Base-by-base conservation (phyloP, 345 rosid genomes). In the Eucalyptus erythrocorys region DNA sequence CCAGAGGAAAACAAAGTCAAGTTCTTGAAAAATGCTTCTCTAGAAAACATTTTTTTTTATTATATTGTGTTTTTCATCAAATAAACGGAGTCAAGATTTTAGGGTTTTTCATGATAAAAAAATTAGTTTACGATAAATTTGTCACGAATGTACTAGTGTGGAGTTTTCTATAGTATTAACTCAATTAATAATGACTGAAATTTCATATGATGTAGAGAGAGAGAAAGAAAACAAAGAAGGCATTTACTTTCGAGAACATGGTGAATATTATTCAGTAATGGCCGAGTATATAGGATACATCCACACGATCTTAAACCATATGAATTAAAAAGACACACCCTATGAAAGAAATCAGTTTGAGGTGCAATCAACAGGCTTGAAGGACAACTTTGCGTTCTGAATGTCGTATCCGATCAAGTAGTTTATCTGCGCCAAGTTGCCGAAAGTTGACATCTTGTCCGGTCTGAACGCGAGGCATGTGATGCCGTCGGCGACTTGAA, bases 391-490 rank as follows among this genome's bases (percentile, higher is more conserved):
- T 42, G 55, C 87, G 24, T 88, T 55, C 61, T 64, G 88, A 59
- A 91, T 91, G 82, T 95, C 97, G 86, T 91, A 94, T 30, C 94
- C 93, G 13, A 94, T 87, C 85, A 92, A 45, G 26, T 87, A 93
- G 51, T 94, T 81, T 91, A 86, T 89, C 90, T 94, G 97, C 21
- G 94, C 89, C 89, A 94, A 53, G 89, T 93, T 94, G 17, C 96
- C 97, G 34, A 88, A 87, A 16, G 91, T 90, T 34, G 92, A 86
- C 27, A 90, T 19, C 10, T 87, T 76, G 71, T 85, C 37, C 30
- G 94, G 91, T 5, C 79, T 42, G 88, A 94, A 88, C 6, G 93
- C 82, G 34, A 94, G 89, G 90, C 97, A 95, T 57, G 90, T 42
- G 87, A 91, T 2, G 6, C 88, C 87, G 2, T 92, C 89, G 16